These are phyloP conservation scores for Hanseniaspora nectarophila DNA, from an alignment of 805 yeast genomes.

Conservation along the genomic window DNA sequence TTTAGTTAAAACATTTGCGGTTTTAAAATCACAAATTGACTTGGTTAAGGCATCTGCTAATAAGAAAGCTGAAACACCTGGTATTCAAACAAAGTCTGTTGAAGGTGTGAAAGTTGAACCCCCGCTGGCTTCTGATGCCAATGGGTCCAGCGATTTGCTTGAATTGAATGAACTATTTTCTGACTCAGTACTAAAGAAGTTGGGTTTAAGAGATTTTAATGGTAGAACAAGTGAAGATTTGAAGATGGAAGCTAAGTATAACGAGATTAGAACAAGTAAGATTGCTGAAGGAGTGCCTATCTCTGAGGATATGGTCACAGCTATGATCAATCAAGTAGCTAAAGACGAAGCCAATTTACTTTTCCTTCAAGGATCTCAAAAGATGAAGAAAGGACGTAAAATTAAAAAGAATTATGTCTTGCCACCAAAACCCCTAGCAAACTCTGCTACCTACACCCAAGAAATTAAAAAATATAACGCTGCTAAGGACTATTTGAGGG, in stretches of 20 bases:
- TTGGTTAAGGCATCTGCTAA: not conserved
- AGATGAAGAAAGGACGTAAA: constrained; percentile 14
- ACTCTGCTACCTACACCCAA: not conserved
- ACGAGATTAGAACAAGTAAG: not conserved
- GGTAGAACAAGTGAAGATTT: constrained; percentile 15
- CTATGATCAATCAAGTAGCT: constrained; percentile 1
- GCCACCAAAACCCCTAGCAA: constrained; percentile 12
- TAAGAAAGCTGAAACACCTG: not conserved
- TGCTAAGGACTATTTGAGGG: constrained; percentile 10
- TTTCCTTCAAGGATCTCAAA: not conserved
- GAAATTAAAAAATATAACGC: constrained; percentile 13
- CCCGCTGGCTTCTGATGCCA: not conserved
- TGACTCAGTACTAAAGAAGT: not conserved
- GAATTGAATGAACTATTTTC: not conserved
- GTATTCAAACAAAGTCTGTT: no score
- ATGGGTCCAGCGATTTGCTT: not conserved
- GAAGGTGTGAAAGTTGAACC: not conserved
- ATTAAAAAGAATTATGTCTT: constrained; percentile 14
- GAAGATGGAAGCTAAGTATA: constrained; percentile 8
- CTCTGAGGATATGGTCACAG: not conserved
- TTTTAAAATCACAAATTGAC: not conserved
- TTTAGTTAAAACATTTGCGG: not conserved
- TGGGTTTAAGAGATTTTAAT: constrained; percentile 9
- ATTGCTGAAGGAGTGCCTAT: not conserved
- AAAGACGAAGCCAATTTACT: constrained; percentile 1